Base-by-base conservation (phyloP, 768 basidiomycete species). In the Astraeus odoratus region DNA sequence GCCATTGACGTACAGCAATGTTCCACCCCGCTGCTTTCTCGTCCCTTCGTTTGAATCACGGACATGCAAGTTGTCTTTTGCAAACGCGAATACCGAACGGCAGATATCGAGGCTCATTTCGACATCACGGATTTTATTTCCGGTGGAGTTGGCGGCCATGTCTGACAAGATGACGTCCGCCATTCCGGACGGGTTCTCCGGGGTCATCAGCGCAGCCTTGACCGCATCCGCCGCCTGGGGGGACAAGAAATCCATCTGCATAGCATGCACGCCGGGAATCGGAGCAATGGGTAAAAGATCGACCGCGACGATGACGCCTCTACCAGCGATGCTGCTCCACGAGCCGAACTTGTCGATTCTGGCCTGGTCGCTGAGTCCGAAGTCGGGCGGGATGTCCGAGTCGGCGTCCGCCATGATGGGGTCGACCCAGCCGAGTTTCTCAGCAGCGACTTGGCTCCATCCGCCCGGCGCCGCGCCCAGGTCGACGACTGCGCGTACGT, bases 391-490 rank as follows among this genome's bases (percentile, higher is more conserved):
- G 13, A 23, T 35, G 5, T 24, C 30, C 18, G 29, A 25, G 30
- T 24, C 44, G 1, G 25, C 25, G 33, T 48, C 43, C 34, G 46
- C 25, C 19, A 41, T 23, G 26, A 48, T 39, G 8, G 22, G 30
- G 22, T 55, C 48, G 25, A 51, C 53, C 72, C 76, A 79, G 3
- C 81, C 80, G n/a, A 88, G 58, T 45, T 77, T 74, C 25, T 69
- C 70, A 0, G 79, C 75, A 12, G 79, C 81, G 9, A 92, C 92
- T 58, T 96, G 93, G 40, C 84, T 86, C 94, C 95, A 98, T 0
- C 91, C 91, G 0, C 93, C 93, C 0, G 94, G 95, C 0, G 92
- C 89, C 0, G 88, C 88, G 13, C 95, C 94, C 18, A 96, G 76
- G 63, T 96, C 94, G 1, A 94, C 79, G 0, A 95, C 78, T 15